Base-by-base conservation (phyloP, 208 protist species). In the Trypanosoma theileri region DNA sequence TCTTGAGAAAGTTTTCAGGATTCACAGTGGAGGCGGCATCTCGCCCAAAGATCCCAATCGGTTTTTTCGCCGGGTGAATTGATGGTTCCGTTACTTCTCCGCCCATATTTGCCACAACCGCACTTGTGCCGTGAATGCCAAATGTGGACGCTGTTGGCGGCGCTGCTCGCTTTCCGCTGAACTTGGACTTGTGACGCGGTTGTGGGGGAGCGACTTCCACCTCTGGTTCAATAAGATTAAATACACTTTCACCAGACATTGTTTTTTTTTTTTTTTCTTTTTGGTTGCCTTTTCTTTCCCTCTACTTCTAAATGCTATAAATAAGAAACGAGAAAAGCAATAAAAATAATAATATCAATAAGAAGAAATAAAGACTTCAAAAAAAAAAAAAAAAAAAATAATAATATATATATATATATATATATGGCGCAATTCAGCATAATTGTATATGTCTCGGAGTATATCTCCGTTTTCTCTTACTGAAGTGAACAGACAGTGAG, bases 241-340 rank as follows among this genome's bases (percentile, higher is more conserved):
- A 94, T 14, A 96, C 82, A 72, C 84, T 90, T 70, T 96, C 88
- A 19, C 91, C 91, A 16, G 91, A 96, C 91, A 96, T 96, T 24
- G 45, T 67, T 50, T 42, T 61, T 45, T 35, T 42, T 16, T 21
- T 60, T 58, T 16, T 31, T 24, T 35, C 16, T 11, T 56, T 22
- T 59, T 44, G 17, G 28, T 60, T 19, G 24, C 42, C 14, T 10
- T 35, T 26, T 6, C 6, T 35, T 35, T 35, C 28, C 28, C 28
- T 6, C 28, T 35, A 6, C 28, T 35, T 35, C 28, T 35, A 35
- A 6, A 35, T 35, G 28, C 28, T 35, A 35, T 35, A 40, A 31
- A 52, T 44, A 21, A 66, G 26, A 31, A 62, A 54, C 42, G 45
- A 65, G 54, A 51, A 41, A 63, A 42, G 44, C 45, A 73, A 31